Conservation (phyloP, 1,139 yeast genomes). For the Geotrichum cucujoidarum region DNA sequence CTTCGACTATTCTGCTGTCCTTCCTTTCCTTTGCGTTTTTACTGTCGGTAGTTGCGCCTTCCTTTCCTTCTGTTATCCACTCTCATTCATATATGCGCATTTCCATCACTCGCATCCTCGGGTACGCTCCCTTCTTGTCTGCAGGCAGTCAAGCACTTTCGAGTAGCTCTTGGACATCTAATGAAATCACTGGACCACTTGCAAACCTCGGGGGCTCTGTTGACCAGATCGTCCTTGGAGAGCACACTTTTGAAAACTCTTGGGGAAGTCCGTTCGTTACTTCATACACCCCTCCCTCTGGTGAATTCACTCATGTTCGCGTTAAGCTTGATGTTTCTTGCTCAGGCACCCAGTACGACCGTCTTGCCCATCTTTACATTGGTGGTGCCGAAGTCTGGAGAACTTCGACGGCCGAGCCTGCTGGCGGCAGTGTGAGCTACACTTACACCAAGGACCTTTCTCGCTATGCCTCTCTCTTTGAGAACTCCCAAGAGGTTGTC, state of each 20-base stretch:
- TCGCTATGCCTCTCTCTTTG: conserved; percentile 50
- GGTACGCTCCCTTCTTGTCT: conserved; percentile 8
- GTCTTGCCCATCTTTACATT: conserved; percentile 65
- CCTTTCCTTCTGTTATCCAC: conserved; percentile 14
- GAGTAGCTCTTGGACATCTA: not conserved
- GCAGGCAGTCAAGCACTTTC: conserved; percentile 8
- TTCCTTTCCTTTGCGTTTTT: conserved; percentile 16
- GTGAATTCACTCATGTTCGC: conserved; percentile 55
- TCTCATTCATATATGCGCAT: conserved; percentile 5
- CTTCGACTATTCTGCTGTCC: conserved; percentile 5
- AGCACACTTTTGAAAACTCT: conserved; percentile 46
- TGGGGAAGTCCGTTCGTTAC: conserved; percentile 52
- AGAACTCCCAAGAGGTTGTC: conserved; percentile 45
- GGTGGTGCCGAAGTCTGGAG: conserved; percentile 74
- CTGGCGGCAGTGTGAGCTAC: conserved; percentile 43
- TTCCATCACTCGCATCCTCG: conserved; percentile 3
- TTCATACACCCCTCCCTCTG: conserved; percentile 41
- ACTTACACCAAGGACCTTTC: conserved; percentile 60
- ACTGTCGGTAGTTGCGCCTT: conserved; percentile 1
- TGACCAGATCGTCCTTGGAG: conserved; percentile 10
- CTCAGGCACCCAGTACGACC: conserved; percentile 68
- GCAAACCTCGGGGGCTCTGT: conserved; percentile 16
- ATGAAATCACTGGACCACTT: conserved; percentile 18
- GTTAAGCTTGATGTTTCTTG: conserved; percentile 55
- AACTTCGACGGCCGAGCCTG: conserved; percentile 81